Conservation (phyloP, 2,329 filamentous ascomycete species). For the Ceratocystis destructans region DNA sequence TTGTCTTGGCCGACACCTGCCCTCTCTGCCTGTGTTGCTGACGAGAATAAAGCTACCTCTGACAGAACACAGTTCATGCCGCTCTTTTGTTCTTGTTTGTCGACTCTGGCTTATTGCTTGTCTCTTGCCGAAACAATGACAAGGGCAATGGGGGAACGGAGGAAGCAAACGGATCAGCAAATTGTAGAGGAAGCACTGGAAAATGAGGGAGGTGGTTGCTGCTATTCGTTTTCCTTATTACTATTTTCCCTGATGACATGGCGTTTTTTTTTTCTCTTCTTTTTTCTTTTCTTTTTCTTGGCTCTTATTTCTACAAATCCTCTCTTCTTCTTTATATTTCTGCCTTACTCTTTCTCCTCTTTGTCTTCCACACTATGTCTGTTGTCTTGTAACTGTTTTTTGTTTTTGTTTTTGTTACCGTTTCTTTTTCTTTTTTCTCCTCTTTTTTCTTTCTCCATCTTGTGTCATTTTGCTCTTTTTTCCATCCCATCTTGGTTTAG, state of each 20-base stretch:
- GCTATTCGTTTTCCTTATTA: neutral
- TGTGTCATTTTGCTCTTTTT: neutral
- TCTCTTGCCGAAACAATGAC: neutral
- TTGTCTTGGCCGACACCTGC: neutral
- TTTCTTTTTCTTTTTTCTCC: too few species aligned
- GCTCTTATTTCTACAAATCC: neutral
- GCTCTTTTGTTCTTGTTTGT: neutral
- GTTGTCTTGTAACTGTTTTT: neutral
- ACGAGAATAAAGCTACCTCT: neutral
- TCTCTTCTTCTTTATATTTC: slow-evolving; percentile 6
- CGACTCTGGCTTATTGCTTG: neutral
- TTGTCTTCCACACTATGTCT: neutral
- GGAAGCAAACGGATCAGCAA: neutral
- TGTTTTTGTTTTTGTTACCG: too few species aligned
- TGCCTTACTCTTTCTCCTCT: slow-evolving; percentile 1
- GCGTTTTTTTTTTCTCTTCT: slow-evolving; percentile 3
- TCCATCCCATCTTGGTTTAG: neutral
- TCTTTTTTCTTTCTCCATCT: neutral
- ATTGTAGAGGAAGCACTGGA: neutral
- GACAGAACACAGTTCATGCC: neutral
- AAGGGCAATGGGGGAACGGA: neutral
- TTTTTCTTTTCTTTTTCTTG: neutral
- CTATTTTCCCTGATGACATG: slow-evolving; percentile 8
- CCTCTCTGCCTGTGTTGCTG: neutral
- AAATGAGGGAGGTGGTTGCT: neutral